A percentile compares a stretch with the other conserved stretches of the same genome.
Evolutionary conservation across 148 eudicot genomes (phyloP).

Genomic region (Vaccinium vitisidaea): DNA sequence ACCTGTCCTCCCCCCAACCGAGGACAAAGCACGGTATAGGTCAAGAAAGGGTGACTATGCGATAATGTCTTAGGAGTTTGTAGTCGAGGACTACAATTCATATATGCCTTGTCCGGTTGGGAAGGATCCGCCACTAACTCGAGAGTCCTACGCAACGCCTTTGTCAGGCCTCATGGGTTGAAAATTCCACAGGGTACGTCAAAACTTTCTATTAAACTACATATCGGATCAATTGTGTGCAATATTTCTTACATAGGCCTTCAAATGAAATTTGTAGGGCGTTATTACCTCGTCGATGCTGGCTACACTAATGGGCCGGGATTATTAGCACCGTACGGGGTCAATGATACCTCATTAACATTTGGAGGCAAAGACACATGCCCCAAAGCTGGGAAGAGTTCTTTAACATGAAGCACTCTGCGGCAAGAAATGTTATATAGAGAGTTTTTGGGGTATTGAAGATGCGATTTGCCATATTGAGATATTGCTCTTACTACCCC

Average conservation of each 20-base stretch:
- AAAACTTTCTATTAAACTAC: not conserved
- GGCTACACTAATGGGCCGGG: slow-evolving; percentile 27
- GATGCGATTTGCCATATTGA: slow-evolving; percentile 20
- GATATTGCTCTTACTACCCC: not conserved
- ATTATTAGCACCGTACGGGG: slow-evolving; percentile 27
- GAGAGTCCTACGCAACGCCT: not conserved
- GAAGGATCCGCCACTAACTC: slow-evolving; percentile 19
- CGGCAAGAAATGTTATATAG: slow-evolving; percentile 22
- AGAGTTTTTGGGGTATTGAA: slow-evolving; percentile 10
- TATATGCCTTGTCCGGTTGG: slow-evolving; percentile 29
- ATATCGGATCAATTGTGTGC: not conserved
- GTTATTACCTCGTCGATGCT: slow-evolving; percentile 23
- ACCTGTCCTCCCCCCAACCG: no score
- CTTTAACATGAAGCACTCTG: slow-evolving; percentile 24
- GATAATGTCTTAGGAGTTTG: slow-evolving; percentile 26
- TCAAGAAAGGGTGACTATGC: not conserved
- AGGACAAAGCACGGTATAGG: no score
- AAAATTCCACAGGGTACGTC: not conserved
- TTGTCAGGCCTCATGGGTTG: not conserved
- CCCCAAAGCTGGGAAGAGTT: slow-evolving; percentile 12
- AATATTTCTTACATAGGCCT: no score
- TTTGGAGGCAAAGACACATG: not conserved
- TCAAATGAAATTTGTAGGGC: not conserved
- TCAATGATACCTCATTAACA: not conserved
- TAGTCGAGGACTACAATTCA: slow-evolving; percentile 19